Evolutionary conservation across 257 asterid species (phyloP), one percentile per base, ranked within the genome.

Genomic region (Eucommia ulmoides): DNA sequence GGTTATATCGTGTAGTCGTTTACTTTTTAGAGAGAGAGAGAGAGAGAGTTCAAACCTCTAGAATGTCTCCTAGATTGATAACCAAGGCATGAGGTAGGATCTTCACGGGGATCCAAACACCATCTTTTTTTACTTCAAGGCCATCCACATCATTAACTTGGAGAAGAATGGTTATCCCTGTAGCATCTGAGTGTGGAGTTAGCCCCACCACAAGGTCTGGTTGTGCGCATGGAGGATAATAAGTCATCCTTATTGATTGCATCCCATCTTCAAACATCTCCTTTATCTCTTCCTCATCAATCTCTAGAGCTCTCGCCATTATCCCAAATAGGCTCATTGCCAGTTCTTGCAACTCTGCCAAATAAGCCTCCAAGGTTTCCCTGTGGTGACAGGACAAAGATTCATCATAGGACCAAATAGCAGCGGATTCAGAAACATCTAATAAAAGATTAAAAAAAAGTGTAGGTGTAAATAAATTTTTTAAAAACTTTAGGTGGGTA

Each of bases 121-220:
- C 94, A 48, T 76, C 79, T 47, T 63, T 76, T 33, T 75, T 80
- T 18, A 86, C 60, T 53, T 86, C 81, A 6, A 86, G 56, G 4
- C 96, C 96, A 7, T 74, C 76, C 0, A 77, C 86, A 23, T 80
- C 89, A 46, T 80, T 79, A 19, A 80, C 63, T 56, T 80, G 83
- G 18, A 67, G 74, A 38, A 87, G 71, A 21, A 80, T 47, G 19
- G 93, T 87, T 11, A 87, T 24, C 4, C 68, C 84, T 1, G 65
- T 65, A 17, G 20, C 47, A 16, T 41, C 47, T 8, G 47, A 41
- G 47, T 41, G 47, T 16, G 47, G 47, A 8, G 47, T 41, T 9
- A 41, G 15, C 1, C 47, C 47, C 1, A 41, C 19, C 8, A 41
- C 47, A 1, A 4, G 47, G 6, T 41, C 47, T 41, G 47, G 47